These are phyloP conservation scores for Pilasporangium apinafurcum DNA, from an alignment of 352 stramenopile genomes.

Conservation along the genomic window DNA sequence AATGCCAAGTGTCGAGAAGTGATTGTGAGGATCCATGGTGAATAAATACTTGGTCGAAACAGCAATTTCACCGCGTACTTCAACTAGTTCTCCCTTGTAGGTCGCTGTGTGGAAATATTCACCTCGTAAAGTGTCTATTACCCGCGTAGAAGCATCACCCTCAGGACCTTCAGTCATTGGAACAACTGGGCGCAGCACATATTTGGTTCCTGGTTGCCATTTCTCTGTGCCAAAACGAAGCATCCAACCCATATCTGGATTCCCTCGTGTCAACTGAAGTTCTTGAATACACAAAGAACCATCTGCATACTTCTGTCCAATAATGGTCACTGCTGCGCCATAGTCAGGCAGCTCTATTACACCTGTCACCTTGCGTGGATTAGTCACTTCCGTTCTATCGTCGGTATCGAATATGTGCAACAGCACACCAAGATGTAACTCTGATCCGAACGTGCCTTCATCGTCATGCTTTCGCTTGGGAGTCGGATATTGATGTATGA, in stretches of 20 bases:
- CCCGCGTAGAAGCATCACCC: not conserved
- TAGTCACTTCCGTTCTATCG: not conserved
- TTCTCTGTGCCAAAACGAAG: slow-evolving; percentile 81
- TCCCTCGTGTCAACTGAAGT: slow-evolving; percentile 71
- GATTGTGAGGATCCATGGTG: slow-evolving; percentile 73
- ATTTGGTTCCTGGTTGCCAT: slow-evolving; percentile 86
- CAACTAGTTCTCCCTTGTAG: slow-evolving; percentile 53
- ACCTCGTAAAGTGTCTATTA: slow-evolving; percentile 33
- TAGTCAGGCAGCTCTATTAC: slow-evolving; percentile 84
- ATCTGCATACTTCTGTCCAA: slow-evolving; percentile 52
- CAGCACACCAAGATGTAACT: slow-evolving; percentile 75
- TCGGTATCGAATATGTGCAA: slow-evolving; percentile 51
- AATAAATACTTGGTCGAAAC: slow-evolving; percentile 77
- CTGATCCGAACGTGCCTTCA: slow-evolving; percentile 65
- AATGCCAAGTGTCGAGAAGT: slow-evolving; percentile 76
- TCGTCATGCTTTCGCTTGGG: slow-evolving; percentile 67
- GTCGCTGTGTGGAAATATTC: slow-evolving; percentile 50
- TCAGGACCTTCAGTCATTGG: too few species aligned
- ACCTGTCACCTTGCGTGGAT: slow-evolving; percentile 33
- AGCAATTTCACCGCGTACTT: slow-evolving; percentile 56
- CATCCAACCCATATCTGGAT: slow-evolving; percentile 84
- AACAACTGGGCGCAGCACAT: slow-evolving; percentile 32
- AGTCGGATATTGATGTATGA: slow-evolving; percentile 61
- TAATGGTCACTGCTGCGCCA: slow-evolving; percentile 58
- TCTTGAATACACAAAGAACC: slow-evolving; percentile 68